These are phyloP conservation scores for Neoboletus subvelutipes DNA, from an alignment of 768 basidiomycete genomes.

Conservation along the genomic window DNA sequence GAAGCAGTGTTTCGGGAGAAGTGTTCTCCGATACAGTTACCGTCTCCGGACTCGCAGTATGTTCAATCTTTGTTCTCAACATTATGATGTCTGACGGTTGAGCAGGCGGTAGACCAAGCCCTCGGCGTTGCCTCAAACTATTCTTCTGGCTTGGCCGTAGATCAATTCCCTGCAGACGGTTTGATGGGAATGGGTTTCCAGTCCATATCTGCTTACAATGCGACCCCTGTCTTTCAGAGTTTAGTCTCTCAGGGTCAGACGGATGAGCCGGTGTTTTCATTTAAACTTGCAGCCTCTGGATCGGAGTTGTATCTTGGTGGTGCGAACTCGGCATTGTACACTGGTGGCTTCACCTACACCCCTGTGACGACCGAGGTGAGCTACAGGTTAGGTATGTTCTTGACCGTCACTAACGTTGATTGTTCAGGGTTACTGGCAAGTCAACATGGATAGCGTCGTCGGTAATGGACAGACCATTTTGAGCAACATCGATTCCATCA, in stretches of 20 bases:
- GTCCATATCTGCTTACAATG: constrained; percentile 35
- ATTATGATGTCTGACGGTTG: not conserved
- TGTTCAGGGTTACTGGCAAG: constrained; percentile 20
- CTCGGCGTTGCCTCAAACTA: constrained; percentile 17
- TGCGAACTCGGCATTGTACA: constrained; percentile 42
- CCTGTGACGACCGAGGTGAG: constrained; percentile 10
- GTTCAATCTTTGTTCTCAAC: not conserved
- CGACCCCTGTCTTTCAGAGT: constrained; percentile 40
- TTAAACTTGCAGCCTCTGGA: constrained; percentile 43
- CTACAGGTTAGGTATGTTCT: not conserved
- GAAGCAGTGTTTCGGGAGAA: constrained; percentile 2
- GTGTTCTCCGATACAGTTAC: constrained; percentile 12
- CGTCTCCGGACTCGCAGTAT: constrained; percentile 12
- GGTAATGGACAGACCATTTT: constrained; percentile 2
- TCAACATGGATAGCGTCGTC: constrained; percentile 9
- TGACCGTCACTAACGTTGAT: not conserved
- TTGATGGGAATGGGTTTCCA: constrained; percentile 44
- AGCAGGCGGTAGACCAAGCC: constrained; percentile 13
- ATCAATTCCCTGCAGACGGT: constrained; percentile 24
- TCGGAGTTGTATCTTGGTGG: constrained; percentile 56
- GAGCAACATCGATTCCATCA: constrained; percentile 10
- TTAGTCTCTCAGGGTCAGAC: constrained; percentile 37
- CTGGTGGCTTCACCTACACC: constrained; percentile 42
- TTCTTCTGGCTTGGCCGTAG: not conserved
- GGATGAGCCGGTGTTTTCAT: constrained; percentile 40